phyloP scores from a whole-genome alignment of 2,329 filamentous ascomycete genomes.

The Monilinia laxa region DNA sequence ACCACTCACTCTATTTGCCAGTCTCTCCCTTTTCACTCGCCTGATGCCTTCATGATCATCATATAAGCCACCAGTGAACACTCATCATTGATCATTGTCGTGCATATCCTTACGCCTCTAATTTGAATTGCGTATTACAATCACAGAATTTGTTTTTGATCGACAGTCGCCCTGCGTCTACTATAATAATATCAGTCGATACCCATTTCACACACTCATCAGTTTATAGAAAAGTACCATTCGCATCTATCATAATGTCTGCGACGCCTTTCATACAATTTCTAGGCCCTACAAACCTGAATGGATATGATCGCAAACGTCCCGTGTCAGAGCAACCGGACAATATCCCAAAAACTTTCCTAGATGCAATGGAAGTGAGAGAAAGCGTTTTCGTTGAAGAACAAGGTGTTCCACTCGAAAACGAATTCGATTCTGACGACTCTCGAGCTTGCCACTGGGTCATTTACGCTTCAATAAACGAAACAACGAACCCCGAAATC shows the following conservation, averaged over 20 bases:
- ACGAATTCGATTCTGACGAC: slow-evolving; percentile 82
- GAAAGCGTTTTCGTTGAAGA: slow-evolving; percentile 61
- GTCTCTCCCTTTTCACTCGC: background rate
- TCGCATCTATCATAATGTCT: slow-evolving; percentile 13
- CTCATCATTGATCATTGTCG: slow-evolving; percentile 10
- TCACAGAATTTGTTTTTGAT: background rate
- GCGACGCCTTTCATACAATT: slow-evolving; percentile 39
- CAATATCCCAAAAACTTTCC: slow-evolving; percentile 55
- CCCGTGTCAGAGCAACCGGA: slow-evolving; percentile 47
- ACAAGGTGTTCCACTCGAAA: slow-evolving; percentile 58
- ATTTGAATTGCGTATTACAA: background rate
- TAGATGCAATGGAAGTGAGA: slow-evolving; percentile 63
- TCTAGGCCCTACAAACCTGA: slow-evolving; percentile 48
- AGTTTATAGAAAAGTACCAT: background rate
- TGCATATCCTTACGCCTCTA: background rate
- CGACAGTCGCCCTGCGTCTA: background rate
- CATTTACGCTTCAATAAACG: slow-evolving; percentile 67
- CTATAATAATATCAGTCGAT: background rate
- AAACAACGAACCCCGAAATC: slow-evolving; percentile 45
- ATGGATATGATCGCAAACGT: slow-evolving; percentile 47
- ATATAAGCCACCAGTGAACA: slow-evolving; percentile 5
- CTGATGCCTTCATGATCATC: background rate
- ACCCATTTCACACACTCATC: background rate
- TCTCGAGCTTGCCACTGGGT: slow-evolving; percentile 77
- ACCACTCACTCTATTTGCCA: background rate